Evolutionary conservation across 495 filamentous ascomycete genomes (phyloP).

Genomic region (Talaromyces stipitatus): DNA sequence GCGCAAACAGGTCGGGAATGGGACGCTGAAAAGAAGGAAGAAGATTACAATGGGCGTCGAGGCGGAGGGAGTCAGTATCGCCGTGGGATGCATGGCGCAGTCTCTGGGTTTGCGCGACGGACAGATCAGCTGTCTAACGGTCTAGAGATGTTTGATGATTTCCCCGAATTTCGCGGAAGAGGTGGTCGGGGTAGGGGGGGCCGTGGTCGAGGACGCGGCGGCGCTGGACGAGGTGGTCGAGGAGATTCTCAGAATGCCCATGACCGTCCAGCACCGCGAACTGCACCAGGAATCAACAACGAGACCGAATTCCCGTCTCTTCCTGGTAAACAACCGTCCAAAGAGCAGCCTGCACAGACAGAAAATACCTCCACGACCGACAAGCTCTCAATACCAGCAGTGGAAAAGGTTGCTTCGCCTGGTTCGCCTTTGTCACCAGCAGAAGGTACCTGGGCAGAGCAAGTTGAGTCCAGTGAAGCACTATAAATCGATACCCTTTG

Average conservation of each 20-base stretch:
- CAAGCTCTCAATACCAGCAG: not conserved
- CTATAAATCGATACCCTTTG: conserved; percentile 1
- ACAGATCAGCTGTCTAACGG: conserved; percentile 25
- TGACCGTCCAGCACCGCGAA: conserved; percentile 10
- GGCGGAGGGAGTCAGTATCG: conserved; percentile 39
- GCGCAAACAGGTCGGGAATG: conserved; percentile 62
- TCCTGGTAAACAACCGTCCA: conserved; percentile 12
- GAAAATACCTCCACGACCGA: not conserved
- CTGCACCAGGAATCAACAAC: conserved; percentile 20
- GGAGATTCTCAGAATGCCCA: conserved; percentile 11
- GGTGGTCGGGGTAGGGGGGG: conserved; percentile 18
- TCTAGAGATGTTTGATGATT: not conserved
- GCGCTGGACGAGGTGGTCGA: conserved; percentile 21
- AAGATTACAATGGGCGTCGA: conserved; percentile 41
- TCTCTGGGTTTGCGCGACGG: conserved; percentile 29
- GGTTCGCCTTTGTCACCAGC: conserved; percentile 15
- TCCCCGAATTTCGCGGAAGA: conserved; percentile 8
- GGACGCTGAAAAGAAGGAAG: conserved; percentile 68
- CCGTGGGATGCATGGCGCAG: conserved; percentile 55
- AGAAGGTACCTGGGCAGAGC: conserved; percentile 23
- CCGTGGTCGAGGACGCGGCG: conserved; percentile 26
- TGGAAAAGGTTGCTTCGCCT: not conserved
- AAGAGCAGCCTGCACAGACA: not conserved
- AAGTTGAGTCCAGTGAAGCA: conserved; percentile 15
- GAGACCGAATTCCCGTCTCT: conserved; percentile 38